Conservation (phyloP, 768 basidiomycete genomes). For the Leccinum imitatum region DNA sequence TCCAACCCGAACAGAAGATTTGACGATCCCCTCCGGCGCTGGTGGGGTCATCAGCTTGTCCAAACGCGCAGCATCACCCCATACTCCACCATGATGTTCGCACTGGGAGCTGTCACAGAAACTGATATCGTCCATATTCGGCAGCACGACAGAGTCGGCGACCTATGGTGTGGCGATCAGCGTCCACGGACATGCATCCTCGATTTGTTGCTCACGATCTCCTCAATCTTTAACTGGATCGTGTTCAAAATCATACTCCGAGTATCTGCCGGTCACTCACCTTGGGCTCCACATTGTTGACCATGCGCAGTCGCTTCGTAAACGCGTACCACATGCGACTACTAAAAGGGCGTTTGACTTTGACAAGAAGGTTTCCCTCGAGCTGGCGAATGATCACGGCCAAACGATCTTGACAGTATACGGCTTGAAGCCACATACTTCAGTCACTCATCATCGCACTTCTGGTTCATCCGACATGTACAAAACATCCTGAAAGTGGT, state of each 20-base stretch:
- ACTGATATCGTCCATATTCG: constrained; percentile 97
- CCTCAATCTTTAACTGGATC: constrained; percentile 85
- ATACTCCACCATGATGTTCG: constrained; percentile 83
- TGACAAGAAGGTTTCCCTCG: constrained; percentile 87
- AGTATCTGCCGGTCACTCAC: constrained; percentile 94
- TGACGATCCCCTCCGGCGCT: constrained; percentile 7
- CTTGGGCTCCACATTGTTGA: constrained; percentile 87
- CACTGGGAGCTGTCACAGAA: constrained; percentile 81
- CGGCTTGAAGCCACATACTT: constrained; percentile 87
- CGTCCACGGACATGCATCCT: constrained; percentile 47
- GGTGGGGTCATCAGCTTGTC: constrained; percentile 27
- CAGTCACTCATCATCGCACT: too few relatives aligned
- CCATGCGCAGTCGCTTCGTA: constrained; percentile 85
- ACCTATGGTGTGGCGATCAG: constrained; percentile 79
- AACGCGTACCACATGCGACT: constrained; percentile 95
- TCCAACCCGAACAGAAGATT: constrained; percentile 22
- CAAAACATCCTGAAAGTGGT: too few relatives aligned
- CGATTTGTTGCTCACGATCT: constrained; percentile 60
- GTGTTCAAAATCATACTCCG: constrained; percentile 90
- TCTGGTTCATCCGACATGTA: too few relatives aligned
- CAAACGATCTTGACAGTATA: constrained; percentile 86
- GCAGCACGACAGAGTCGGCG: constrained; percentile 89
- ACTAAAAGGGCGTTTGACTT: constrained; percentile 92
- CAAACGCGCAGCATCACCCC: constrained; percentile 66
- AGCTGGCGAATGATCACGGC: constrained; percentile 86